A percentile compares a stretch with the other conserved stretches of the same genome.
Evolutionary conservation across 1,139 yeast species (phyloP).

Genomic region (Pichia sp.): DNA sequence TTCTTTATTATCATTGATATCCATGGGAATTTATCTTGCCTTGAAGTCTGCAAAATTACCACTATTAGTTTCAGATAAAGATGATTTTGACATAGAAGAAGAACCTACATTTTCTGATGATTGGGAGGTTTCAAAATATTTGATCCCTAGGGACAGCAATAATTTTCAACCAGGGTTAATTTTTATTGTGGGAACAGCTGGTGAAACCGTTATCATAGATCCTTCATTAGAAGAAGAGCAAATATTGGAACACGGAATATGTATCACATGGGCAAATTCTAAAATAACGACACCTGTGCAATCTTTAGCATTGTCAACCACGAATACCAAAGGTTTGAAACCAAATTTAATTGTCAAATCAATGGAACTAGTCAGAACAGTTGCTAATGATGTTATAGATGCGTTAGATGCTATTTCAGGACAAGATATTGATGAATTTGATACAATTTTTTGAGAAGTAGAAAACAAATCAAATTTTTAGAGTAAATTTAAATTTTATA

Average conservation of each 20-base stretch:
- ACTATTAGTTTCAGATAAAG: slow-evolving; percentile 53
- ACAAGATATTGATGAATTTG: slow-evolving; percentile 25
- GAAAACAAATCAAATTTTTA: neutral
- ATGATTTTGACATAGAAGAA: slow-evolving; percentile 59
- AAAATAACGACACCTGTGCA: slow-evolving; percentile 59
- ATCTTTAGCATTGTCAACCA: slow-evolving; percentile 44
- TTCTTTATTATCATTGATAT: slow-evolving; percentile 53
- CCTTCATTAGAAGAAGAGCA: slow-evolving; percentile 83
- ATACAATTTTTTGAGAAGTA: neutral
- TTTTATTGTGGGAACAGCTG: slow-evolving; percentile 69
- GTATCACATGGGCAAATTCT: slow-evolving; percentile 63
- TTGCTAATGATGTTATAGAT: slow-evolving; percentile 28
- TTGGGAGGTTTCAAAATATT: slow-evolving; percentile 54
- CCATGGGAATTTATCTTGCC: slow-evolving; percentile 76
- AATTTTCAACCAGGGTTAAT: slow-evolving; percentile 64
- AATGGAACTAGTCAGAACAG: slow-evolving; percentile 26
- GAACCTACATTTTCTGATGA: slow-evolving; percentile 89
- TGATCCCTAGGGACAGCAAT: slow-evolving; percentile 32
- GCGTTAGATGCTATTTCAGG: slow-evolving; percentile 28
- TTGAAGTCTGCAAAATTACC: slow-evolving; percentile 75
- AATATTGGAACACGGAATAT: slow-evolving; percentile 75
- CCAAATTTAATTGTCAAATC: slow-evolving; percentile 28
- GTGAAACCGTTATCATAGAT: slow-evolving; percentile 62
- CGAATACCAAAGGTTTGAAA: slow-evolving; percentile 28
- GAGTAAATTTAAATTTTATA: too few relatives aligned